Percentiles rank a stretch among this genome's conserved stretches.
These are phyloP conservation scores for Auriscalpium orientale DNA, from an alignment of 768 basidiomycete species.

Conservation along the genomic window DNA sequence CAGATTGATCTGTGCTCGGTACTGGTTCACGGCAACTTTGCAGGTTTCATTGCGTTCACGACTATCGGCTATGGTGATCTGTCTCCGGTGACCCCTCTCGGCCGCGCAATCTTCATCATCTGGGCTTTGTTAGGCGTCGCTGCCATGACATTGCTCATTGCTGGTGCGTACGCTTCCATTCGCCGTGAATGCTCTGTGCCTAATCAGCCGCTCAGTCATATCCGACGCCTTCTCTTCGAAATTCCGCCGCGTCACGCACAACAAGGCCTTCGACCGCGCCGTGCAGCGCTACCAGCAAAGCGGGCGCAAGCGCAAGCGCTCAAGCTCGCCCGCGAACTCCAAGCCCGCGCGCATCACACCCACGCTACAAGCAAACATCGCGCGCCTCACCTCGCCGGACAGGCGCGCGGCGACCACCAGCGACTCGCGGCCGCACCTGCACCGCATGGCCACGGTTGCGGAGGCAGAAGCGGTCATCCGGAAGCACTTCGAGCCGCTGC, in stretches of 20 bases:
- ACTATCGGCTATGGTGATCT: conserved; percentile 75
- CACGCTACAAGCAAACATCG: conserved; percentile 1
- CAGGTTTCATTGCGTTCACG: conserved; percentile 67
- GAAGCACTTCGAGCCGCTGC: conserved; percentile 30
- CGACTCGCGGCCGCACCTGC: not conserved
- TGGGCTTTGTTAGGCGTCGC: conserved; percentile 76
- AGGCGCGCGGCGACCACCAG: not conserved
- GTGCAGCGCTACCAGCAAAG: conserved; percentile 9
- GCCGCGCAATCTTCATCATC: conserved; percentile 67
- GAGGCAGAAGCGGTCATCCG: conserved; percentile 17
- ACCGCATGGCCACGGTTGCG: not conserved
- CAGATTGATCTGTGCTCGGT: not conserved
- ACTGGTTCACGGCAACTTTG: not conserved
- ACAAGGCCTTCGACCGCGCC: conserved; percentile 12
- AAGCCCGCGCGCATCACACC: not conserved
- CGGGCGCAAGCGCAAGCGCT: not conserved
- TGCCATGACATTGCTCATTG: conserved; percentile 68
- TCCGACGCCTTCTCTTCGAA: conserved; percentile 58
- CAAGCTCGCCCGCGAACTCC: too few species aligned
- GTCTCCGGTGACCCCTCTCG: conserved; percentile 54
- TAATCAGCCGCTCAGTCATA: conserved; percentile 36
- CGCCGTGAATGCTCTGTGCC: not conserved
- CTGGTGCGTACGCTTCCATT: conserved; percentile 36
- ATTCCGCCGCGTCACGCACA: conserved; percentile 28
- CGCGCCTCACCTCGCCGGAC: conserved; percentile 1